A percentile compares a stretch with the other conserved stretches of the same genome.
phyloP scores from a whole-genome alignment of 371 early-diverging fungal genomes.

The Mortierella sp. region DNA sequence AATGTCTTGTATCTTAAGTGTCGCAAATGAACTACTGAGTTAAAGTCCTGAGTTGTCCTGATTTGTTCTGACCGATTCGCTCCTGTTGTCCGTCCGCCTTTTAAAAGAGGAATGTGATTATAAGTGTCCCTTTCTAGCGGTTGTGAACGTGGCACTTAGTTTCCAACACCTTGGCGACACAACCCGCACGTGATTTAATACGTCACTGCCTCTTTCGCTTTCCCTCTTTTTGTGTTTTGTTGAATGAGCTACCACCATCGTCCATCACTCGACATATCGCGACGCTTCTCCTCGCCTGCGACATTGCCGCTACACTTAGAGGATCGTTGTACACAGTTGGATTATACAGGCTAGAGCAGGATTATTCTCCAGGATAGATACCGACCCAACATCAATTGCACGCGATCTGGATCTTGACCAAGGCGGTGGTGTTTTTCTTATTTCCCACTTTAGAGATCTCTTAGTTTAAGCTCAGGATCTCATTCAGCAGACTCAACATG shows the following conservation, averaged over 20 bases:
- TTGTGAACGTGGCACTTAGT: too few relatives aligned
- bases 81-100: not conserved
- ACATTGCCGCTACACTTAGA: not conserved
- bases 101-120: not conserved
- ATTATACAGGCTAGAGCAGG: not conserved
- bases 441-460: not conserved
- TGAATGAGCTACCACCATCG: not conserved
- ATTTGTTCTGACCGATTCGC: not conserved
- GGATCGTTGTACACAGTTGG: not conserved
- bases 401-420: conserved; percentile 2
- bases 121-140: too few relatives aligned
- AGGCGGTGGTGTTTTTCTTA: not conserved
- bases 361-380: not conserved
- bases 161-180: too few relatives aligned
- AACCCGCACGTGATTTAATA: not conserved
- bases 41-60: too few relatives aligned
- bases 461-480: not conserved
- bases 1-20: not conserved
- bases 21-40: not conserved
- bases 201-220: not conserved
- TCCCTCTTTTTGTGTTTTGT: not conserved
- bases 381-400: not conserved
- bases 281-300: not conserved
- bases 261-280: not conserved
- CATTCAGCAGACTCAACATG: conserved; percentile 14